Evolutionary conservation across 2,329 filamentous ascomycete genomes (phyloP).

Genomic region (Diaporthe citriasiana): DNA sequence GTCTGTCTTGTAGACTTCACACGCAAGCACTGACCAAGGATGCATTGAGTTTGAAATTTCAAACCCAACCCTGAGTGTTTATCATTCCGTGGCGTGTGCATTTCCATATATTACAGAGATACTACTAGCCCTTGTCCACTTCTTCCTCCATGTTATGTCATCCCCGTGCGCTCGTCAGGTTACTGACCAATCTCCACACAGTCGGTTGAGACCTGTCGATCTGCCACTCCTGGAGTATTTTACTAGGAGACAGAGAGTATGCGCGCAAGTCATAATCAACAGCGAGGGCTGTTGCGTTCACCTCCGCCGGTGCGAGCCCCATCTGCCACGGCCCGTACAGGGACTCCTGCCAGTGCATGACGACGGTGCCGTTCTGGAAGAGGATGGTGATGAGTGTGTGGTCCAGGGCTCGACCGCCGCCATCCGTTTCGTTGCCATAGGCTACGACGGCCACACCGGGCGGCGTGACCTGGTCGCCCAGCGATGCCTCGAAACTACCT

Average conservation of each 20-base stretch:
- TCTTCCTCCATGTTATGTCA: neutral
- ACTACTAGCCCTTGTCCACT: too few species aligned
- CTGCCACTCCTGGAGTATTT: conserved; percentile 26
- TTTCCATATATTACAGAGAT: neutral
- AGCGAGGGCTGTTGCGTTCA: conserved; percentile 25
- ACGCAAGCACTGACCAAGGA: neutral
- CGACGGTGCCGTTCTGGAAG: conserved; percentile 5
- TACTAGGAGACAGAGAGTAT: neutral
- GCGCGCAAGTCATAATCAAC: conserved; percentile 8
- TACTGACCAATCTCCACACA: neutral
- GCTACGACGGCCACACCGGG: conserved; percentile 21
- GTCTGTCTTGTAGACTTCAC: neutral
- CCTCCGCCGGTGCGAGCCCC: conserved; percentile 6
- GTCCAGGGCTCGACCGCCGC: neutral
- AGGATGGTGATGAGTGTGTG: conserved; percentile 14
- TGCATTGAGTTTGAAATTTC: neutral
- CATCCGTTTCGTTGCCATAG: neutral
- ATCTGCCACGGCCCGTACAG: conserved; percentile 18
- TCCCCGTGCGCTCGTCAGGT: neutral
- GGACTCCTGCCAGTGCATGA: conserved; percentile 23
- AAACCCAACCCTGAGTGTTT: too few species aligned
- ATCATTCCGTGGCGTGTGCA: neutral
- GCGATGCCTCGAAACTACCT: conserved; percentile 33
- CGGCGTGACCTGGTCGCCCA: conserved; percentile 18
- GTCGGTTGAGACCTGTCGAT: conserved; percentile 21